Evolutionary conservation across 345 rosid species (phyloP).

Genomic region (Balakata baccata): DNA sequence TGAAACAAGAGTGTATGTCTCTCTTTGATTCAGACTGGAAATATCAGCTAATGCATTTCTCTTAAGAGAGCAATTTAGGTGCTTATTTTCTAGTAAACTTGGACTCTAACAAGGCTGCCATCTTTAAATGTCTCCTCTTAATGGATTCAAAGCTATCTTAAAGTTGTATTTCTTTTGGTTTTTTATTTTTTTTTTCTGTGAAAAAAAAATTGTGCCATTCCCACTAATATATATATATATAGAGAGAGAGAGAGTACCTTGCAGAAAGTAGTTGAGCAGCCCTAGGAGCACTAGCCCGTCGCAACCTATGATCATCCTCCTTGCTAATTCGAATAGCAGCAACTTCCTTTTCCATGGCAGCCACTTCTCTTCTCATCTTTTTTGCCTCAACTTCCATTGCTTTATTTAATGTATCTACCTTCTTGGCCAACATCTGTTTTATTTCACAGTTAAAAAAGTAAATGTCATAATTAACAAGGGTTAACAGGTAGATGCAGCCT

Average conservation of each 20-base stretch:
- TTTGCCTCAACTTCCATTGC: conserved; percentile 50
- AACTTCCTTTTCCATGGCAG: conserved; percentile 44
- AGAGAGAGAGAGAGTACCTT: conserved; percentile 24
- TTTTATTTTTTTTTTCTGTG: neutral
- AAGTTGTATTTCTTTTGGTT: neutral
- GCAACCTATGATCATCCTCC: conserved; percentile 31
- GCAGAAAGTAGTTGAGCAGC: conserved; percentile 30
- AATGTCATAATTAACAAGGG: neutral
- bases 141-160: neutral
- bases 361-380: conserved; percentile 45
- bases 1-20: no score
- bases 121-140: neutral
- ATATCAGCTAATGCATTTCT: neutral
- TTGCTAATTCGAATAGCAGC: conserved; percentile 37
- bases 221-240: neutral
- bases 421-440: conserved; percentile 45
- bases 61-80: neutral
- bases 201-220: neutral
- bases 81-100: neutral
- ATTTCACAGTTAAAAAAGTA: neutral
- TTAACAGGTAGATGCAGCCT: neutral
- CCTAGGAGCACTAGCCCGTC: conserved; percentile 36
- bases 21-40: no score
- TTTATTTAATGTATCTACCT: conserved; percentile 41
- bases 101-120: neutral